A percentile compares a stretch with the other conserved stretches of the same genome.
These are phyloP conservation scores for Cyberlindnera nakhonratchasimensis DNA, from an alignment of 805 yeast genomes.

Conservation along the genomic window DNA sequence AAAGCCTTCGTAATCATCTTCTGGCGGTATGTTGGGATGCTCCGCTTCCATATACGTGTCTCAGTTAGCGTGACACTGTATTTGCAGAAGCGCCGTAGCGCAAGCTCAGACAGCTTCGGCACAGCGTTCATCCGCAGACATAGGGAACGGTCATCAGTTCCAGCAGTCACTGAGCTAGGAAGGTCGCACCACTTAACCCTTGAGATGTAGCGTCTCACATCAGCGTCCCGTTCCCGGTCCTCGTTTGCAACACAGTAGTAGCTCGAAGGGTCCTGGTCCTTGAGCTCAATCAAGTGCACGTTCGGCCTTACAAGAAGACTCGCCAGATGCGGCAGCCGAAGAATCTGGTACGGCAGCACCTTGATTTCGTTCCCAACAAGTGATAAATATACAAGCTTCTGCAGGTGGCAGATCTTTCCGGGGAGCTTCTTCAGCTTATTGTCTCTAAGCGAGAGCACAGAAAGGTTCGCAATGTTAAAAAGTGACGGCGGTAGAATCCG, in stretches of 20 bases:
- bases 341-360: slow-evolving; percentile 50
- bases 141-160: slow-evolving; percentile 21
- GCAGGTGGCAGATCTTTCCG: slow-evolving; percentile 41
- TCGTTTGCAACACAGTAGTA: slow-evolving; percentile 26
- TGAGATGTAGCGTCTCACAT: slow-evolving; percentile 25
- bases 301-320: slow-evolving; percentile 57
- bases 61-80: slow-evolving; percentile 55
- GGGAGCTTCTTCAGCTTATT: slow-evolving; percentile 47
- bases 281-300: slow-evolving; percentile 32
- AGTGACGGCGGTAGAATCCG: slow-evolving; percentile 46
- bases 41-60: slow-evolving; percentile 48
- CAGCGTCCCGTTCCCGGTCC: slow-evolving; percentile 15
- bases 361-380: slow-evolving; percentile 48
- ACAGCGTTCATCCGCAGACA: slow-evolving; percentile 27
- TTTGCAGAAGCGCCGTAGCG: slow-evolving; percentile 45
- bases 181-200: slow-evolving; percentile 25
- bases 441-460: slow-evolving; percentile 50
- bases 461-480: slow-evolving; percentile 46
- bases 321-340: slow-evolving; percentile 40
- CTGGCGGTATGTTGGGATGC: slow-evolving; percentile 44
- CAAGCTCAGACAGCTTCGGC: slow-evolving; percentile 46
- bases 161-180: slow-evolving; percentile 6
- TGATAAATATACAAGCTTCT: slow-evolving; percentile 47
- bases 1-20: slow-evolving; percentile 47
- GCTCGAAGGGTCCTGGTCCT: slow-evolving; percentile 15